Evolutionary conservation across 1,284 basidiomycete genomes (phyloP), one percentile per base, ranked within the genome.

Genomic region (Rhodofomes roseus): DNA sequence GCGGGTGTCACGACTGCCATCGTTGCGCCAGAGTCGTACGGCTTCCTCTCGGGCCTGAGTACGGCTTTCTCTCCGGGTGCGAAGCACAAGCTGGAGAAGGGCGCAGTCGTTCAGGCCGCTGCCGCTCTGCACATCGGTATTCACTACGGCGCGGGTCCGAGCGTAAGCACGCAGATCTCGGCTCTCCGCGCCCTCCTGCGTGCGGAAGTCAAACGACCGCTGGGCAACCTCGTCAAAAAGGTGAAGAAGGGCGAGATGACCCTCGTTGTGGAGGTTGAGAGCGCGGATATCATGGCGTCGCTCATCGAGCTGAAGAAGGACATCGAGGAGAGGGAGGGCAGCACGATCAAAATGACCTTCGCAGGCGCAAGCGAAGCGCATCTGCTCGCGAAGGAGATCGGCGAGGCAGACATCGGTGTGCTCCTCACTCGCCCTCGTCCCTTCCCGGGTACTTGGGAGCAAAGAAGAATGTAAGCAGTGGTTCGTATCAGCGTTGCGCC

Each of bases 231-330:
- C 87, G 90, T 64, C 70, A 77, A 59, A 77, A 79, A 62, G 82
- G 87, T 27, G 73, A 73, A 34, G 70, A 75, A 81, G 72, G 83
- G 87, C 31, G 65, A 77, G 39, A 60, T 84, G 12, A 81, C 85
- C 11, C 70, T 91, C 46, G 83, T 89, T 1, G 74, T 89, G 20
- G 73, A 79, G 2, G 80, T 79, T 0, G 73, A 81, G 63, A 84
- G 81, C 59, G 90, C 90, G 8, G 90, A 95, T 72, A 77, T 89
- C 50, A 95, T 96, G 54, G 88, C 90, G 0, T 86, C 89, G 11
- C 73, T 96, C 18, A 74, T 96, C 39, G 72, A 80, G 16, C 78
- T 96, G 60, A 93, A 94, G 79, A 77, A 79, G 61, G 86, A 92
- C 64, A 80, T 91, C 16, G 90, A 93, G 61, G 65, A 66, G 0